Evolutionary conservation across 2,329 filamentous ascomycete genomes (phyloP), one percentile per base, ranked within the genome.

Genomic region (Cordyceps cicadae): DNA sequence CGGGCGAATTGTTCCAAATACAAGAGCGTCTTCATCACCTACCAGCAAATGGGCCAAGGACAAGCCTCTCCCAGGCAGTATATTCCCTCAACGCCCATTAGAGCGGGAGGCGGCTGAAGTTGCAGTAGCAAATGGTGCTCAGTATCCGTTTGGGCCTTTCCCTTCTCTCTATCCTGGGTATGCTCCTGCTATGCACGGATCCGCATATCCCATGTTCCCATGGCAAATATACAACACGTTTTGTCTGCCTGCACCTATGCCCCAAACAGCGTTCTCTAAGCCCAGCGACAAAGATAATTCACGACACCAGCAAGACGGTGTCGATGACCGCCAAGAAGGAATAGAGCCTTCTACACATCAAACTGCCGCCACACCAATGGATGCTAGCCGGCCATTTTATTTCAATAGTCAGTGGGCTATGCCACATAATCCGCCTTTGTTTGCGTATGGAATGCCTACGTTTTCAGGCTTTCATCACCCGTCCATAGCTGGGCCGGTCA

Each of bases 1-100:
- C 62, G 85, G 85, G 48, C 79, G 84, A 43, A 87, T 88, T 66
- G 85, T 88, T 1, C 85, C 84, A 54, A 87, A 87, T 66, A 86
- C 79, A 39, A 78, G 84, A 49, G 78, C 75, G 14, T 74, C 79
- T 2, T 73, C 75, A 5, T 85, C 83, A 9, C 81, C 81, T 3
- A 79, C 79, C 4, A 67, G 76, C 6, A 85, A 84, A 69, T 77
- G 76, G 70, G 65, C 72, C 59, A 80, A 75, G 61, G 80, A 82
- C 34, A 75, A 67, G 54, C 41, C 61, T 39, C 54, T 56, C 2
- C 54, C 66, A 2, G 72, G 74, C 43, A 45, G 48, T 5, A 46
- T 67, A 37, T 41, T 52, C 62, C 61, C 62, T 59, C 52, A 54
- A 41, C 70, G 61, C 43, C 59, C 51, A 51, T 61, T 66, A n/a